Conservation (phyloP, 148 eudicot species). For the Vaccinium vitisidaea region DNA sequence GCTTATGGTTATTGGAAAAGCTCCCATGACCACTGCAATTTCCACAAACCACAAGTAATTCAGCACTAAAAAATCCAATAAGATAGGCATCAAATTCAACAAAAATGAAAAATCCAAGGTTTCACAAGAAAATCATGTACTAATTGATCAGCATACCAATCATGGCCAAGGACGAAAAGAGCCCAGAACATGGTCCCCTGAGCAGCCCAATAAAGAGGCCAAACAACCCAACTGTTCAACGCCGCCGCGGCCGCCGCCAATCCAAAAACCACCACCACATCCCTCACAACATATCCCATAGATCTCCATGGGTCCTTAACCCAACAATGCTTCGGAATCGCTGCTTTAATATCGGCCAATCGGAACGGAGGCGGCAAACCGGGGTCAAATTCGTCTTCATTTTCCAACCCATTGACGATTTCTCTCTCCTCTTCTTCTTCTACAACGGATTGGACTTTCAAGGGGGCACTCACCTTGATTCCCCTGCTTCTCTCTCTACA, state of each 20-base stretch:
- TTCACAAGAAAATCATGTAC: not conserved
- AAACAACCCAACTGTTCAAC: conserved; percentile 39
- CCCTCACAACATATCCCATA: conserved; percentile 37
- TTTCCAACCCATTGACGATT: conserved; percentile 20
- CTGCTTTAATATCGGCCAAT: conserved; percentile 37
- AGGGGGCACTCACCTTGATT: conserved; percentile 61
- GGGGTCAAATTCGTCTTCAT: conserved; percentile 31
- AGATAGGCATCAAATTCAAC: conserved; percentile 7
- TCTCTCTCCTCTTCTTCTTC: conserved; percentile 25
- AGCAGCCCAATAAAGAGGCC: conserved; percentile 57
- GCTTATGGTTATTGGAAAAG: conserved; percentile 38
- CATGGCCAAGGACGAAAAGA: conserved; percentile 56
- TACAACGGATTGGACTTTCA: conserved; percentile 28
- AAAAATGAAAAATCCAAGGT: not conserved
- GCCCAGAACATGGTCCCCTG: conserved; percentile 65
- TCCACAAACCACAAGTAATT: not conserved
- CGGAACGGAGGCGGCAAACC: conserved; percentile 38
- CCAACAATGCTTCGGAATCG: conserved; percentile 57
- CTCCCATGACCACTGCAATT: conserved; percentile 59
- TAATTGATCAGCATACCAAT: conserved; percentile 34
- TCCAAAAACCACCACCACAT: conserved; percentile 30
- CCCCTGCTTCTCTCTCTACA: conserved; percentile 48
- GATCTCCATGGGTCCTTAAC: conserved; percentile 49
- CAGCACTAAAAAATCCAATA: not conserved
- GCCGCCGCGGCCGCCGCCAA: conserved; percentile 37